A percentile compares a stretch with the other conserved stretches of the same genome.
Conservation (phyloP, 768 basidiomycete genomes). For the Suillus hirtellus region DNA sequence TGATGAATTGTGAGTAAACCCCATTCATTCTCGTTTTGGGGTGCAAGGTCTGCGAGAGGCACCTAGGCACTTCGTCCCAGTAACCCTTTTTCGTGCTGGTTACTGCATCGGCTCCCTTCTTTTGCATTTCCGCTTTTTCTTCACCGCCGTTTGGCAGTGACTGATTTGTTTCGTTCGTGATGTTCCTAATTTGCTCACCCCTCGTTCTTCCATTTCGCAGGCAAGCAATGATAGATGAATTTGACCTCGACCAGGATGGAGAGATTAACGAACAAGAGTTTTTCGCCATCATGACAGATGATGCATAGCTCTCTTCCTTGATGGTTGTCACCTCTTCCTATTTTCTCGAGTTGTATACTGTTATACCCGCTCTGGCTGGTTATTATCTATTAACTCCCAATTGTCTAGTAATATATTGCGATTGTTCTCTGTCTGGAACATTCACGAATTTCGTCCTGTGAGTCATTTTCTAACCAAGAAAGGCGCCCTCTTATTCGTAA, state of each 20-base stretch:
- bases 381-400: conserved; percentile 21
- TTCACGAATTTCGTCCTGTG: conserved; percentile 17
- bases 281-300: conserved; percentile 96
- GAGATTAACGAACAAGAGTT: conserved; percentile 98
- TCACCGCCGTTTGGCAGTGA: conserved; percentile 27
- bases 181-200: conserved; percentile 33
- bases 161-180: conserved; percentile 13
- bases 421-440: conserved; percentile 19
- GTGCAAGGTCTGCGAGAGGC: conserved; percentile 20
- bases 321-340: not conserved
- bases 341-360: conserved; percentile 1
- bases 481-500: conserved; percentile 10
- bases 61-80: conserved; percentile 27
- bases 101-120: conserved; percentile 20
- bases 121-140: conserved; percentile 21
- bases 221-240: conserved; percentile 99
- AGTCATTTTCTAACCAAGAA: conserved; percentile 24
- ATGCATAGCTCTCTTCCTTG: conserved; percentile 46
- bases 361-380: conserved; percentile 11
- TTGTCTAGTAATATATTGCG: conserved; percentile 19
- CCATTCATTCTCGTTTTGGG: conserved; percentile 19
- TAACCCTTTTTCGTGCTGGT: conserved; percentile 28
- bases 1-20: conserved; percentile 83
- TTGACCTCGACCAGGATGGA: conserved; percentile 97
- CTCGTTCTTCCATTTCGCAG: conserved; percentile 45